Conservation (phyloP, 2,329 filamentous ascomycete species). For the Trichophyton mentagrophytes region DNA sequence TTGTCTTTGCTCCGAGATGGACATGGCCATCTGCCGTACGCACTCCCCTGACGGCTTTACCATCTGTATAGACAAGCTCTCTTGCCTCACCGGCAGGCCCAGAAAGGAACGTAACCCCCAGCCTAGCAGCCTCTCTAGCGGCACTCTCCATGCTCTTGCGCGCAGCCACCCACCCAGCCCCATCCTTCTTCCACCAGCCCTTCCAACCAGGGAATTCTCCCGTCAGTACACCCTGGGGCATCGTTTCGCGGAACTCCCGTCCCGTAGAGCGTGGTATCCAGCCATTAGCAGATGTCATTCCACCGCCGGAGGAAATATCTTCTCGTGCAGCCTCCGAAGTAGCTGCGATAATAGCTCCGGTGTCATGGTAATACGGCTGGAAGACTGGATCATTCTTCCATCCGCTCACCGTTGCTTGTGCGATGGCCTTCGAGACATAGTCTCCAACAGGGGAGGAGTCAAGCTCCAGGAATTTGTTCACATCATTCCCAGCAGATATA, state of each 20-base stretch:
- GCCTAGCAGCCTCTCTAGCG: not conserved
- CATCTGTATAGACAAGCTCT: conserved; percentile 25
- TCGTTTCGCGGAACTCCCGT: not conserved
- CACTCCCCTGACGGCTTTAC: conserved; percentile 31
- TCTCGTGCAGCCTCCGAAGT: not conserved
- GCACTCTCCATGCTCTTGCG: not conserved
- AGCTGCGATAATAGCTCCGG: not conserved
- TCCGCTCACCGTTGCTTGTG: not conserved
- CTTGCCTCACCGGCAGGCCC: conserved; percentile 30
- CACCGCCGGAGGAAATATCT: not conserved
- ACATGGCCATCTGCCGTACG: conserved; percentile 31
- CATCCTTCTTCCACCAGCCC: not conserved
- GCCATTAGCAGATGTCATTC: not conserved
- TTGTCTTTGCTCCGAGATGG: conserved; percentile 33
- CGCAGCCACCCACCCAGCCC: not conserved
- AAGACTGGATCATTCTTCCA: not conserved
- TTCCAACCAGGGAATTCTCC: not conserved
- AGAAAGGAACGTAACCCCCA: conserved; percentile 37
- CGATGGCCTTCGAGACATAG: not conserved
- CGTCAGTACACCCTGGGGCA: not conserved
- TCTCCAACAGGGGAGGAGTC: not conserved
- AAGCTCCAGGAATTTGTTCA: not conserved
- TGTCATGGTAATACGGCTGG: not conserved
- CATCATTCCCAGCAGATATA: not conserved
- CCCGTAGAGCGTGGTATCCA: not conserved